phyloP scores from a whole-genome alignment of 495 filamentous ascomycete species.

The Hypomontagnella monticulosa region DNA sequence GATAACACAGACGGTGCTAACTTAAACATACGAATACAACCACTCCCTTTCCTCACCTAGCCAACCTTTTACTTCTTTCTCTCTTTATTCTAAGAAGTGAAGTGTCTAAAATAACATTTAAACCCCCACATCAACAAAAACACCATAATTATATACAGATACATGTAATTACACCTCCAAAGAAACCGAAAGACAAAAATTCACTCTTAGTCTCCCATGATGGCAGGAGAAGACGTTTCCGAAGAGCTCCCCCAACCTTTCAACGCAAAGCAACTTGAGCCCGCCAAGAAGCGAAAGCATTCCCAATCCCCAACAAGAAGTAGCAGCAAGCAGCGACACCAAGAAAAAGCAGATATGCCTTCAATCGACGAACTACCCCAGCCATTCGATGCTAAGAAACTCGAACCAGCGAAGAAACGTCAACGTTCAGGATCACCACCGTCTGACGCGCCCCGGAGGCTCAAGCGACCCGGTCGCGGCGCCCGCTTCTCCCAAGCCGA shows the following conservation, averaged over 20 bases:
- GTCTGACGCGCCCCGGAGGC: constrained; percentile 68
- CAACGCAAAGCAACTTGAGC: constrained; percentile 53
- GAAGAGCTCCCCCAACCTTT: constrained; percentile 51
- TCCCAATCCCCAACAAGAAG: constrained; percentile 27
- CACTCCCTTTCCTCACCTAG: background rate
- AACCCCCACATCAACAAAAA: background rate
- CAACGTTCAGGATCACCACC: constrained; percentile 54
- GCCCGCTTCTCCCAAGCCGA: constrained; percentile 78
- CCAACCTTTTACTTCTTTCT: background rate
- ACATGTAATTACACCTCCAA: background rate
- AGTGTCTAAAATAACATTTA: background rate
- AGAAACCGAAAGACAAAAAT: constrained; percentile 6
- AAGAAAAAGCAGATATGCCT: constrained; percentile 16
- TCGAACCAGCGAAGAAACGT: constrained; percentile 63
- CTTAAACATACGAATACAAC: constrained; percentile 1
- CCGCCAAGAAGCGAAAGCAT: constrained; percentile 48
- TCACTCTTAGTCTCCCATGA: constrained; percentile 21
- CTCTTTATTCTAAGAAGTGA: background rate
- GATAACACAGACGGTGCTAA: background rate
- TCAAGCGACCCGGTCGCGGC: constrained; percentile 86
- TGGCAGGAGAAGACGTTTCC: constrained; percentile 41
- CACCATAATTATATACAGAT: background rate
- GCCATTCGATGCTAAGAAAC: constrained; percentile 64
- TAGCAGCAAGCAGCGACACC: constrained; percentile 25
- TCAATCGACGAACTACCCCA: constrained; percentile 59